Base-by-base conservation (phyloP, 495 filamentous ascomycete species). In the Penicillium pancosmium region DNA sequence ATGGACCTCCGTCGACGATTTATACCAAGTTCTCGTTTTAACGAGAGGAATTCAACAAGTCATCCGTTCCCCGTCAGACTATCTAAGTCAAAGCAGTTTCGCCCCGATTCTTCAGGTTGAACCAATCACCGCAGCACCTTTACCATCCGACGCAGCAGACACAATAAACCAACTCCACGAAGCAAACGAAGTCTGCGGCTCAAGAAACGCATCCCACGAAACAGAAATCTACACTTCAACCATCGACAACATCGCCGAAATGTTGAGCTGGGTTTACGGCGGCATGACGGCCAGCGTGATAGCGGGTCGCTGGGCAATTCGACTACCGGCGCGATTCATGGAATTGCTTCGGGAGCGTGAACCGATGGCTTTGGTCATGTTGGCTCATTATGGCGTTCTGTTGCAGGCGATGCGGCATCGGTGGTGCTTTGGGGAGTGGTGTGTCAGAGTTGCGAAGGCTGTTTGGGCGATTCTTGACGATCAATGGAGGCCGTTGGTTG, bases 361-460 rank as follows among this genome's bases (percentile, higher is more conserved):
- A 13, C 84, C 86, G 0, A 72, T 86, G 36, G 82, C 87, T 1
- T 62, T 84, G 23, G 71, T 80, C 5, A 70, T 84, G 55, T 60
- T 84, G 21, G 76, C 75, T 1, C 73, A 82, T 52, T 82, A 77
- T 67, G 80, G 72, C 48, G 71, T 80, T 23, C 56, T 81, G 9
- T 63, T 84, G 27, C 69, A 77, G 49, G 66, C 66, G 52, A 51
- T 78, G 23, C 61, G 76, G 36, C 60, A 76, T 56, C 70, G 71
- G 15, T 82, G 81, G 79, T 83, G 74, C 62, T 71, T 80, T 59
- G 71, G 68, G 4, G 79, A 80, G 35, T 81, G 78, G 79, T 75
- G 70, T 16, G 57, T 62, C 4, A 52, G 73, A 23, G 66, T 77
- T 1, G 54, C 70, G 1, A 71, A 68, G 41, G 72, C 71, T 16